phyloP scores from a whole-genome alignment of 768 basidiomycete species.

The Auriscalpium microsporum region DNA sequence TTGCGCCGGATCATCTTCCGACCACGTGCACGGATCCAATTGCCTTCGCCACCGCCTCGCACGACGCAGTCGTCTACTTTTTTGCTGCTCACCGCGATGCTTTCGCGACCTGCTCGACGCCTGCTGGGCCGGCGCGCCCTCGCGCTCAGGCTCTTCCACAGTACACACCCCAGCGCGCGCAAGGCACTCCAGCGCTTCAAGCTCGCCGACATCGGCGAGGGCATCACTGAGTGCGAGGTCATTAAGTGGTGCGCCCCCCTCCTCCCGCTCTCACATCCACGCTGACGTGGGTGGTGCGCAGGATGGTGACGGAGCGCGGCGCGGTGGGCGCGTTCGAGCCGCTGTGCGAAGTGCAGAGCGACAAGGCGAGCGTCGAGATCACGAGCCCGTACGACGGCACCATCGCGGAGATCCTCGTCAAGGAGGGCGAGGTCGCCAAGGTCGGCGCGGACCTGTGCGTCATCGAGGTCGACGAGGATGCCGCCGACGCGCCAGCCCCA shows the following conservation, averaged over 20 bases:
- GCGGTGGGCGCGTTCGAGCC: constrained; percentile 56
- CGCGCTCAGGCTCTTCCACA: constrained; percentile 25
- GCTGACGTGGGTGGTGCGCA: constrained; percentile 19
- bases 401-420: constrained; percentile 61
- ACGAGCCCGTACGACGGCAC: constrained; percentile 80
- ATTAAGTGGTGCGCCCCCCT: constrained; percentile 61
- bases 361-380: constrained; percentile 88
- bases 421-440: constrained; percentile 78
- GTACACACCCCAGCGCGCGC: constrained; percentile 21
- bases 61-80: too few relatives aligned
- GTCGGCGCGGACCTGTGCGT: constrained; percentile 72
- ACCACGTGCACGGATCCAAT: too few relatives aligned
- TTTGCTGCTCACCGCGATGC: too few relatives aligned
- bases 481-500: constrained; percentile 10
- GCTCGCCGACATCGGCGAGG: constrained; percentile 83
- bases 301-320: constrained; percentile 52
- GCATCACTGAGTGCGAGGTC: constrained; percentile 86
- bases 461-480: constrained; percentile 72
- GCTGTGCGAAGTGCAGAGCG: constrained; percentile 80
- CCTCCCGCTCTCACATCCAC: neutral
- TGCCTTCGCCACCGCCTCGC: too few relatives aligned
- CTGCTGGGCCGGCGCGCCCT: too few relatives aligned
- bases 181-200: constrained; percentile 55
- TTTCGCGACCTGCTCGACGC: too few relatives aligned
- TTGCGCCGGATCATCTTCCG: too few relatives aligned